These are phyloP conservation scores for Quercus aquifolioides DNA, from an alignment of 306 rosid genomes.

Conservation along the genomic window DNA sequence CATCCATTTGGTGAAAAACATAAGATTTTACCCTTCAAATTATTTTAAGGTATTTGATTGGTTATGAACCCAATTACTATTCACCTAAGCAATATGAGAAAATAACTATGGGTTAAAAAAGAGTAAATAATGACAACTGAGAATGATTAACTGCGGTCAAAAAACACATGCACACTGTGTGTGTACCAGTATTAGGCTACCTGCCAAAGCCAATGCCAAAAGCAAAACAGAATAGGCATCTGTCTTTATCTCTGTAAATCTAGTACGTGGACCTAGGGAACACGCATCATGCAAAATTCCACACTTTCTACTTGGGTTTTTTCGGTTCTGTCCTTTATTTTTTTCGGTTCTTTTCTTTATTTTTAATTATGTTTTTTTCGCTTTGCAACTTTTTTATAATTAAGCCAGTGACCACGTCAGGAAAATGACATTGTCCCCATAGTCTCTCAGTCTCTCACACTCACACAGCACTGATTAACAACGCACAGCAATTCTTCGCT, in stretches of 20 bases:
- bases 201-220: slow-evolving; percentile 9
- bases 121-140: background rate
- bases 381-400: background rate
- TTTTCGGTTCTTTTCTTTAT: slow-evolving; percentile 8
- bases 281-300: slow-evolving; percentile 43
- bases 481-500: background rate
- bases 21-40: too few species aligned
- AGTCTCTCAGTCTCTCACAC: slow-evolving; percentile 14
- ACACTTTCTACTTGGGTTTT: slow-evolving; percentile 5
- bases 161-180: background rate
- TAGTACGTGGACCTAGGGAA: background rate
- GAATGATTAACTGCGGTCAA: background rate
- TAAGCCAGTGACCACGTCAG: background rate
- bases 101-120: too few species aligned
- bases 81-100: too few species aligned
- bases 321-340: slow-evolving; percentile 8
- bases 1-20: too few species aligned
- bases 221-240: slow-evolving; percentile 9
- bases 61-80: too few species aligned
- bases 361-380: too few species aligned
- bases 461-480: slow-evolving; percentile 21
- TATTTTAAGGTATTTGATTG: too few species aligned
- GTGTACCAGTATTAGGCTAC: background rate
- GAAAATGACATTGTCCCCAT: too few species aligned
- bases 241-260: background rate